These are phyloP conservation scores for Tylopilus sp. DNA, from an alignment of 768 basidiomycete species.

Conservation along the genomic window DNA sequence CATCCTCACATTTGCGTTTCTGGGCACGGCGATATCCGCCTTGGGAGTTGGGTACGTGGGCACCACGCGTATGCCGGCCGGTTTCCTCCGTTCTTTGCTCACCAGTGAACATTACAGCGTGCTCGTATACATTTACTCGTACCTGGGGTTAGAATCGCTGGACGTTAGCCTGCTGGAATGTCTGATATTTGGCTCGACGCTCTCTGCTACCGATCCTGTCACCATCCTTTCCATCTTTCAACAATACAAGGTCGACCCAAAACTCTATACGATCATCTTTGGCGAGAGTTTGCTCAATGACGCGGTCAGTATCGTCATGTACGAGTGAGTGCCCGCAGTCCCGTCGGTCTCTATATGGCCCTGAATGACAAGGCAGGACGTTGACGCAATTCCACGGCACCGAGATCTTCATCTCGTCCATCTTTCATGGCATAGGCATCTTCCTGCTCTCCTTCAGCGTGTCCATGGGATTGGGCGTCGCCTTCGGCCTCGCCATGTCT, in stretches of 20 bases:
- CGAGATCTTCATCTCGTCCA: constrained; percentile 79
- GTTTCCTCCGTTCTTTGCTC: constrained; percentile 28
- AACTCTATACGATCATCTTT: constrained; percentile 95
- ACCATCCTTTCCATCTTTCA: constrained; percentile 99
- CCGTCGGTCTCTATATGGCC: neutral
- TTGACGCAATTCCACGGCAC: constrained; percentile 87
- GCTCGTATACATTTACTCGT: constrained; percentile 91
- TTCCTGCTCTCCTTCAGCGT: constrained; percentile 94
- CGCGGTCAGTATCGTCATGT: constrained; percentile 99
- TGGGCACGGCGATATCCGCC: constrained; percentile 95
- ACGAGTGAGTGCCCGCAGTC: constrained; percentile 73
- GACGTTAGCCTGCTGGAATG: constrained; percentile 88
- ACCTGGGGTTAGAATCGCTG: constrained; percentile 87
- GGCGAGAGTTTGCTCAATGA: constrained; percentile 97
- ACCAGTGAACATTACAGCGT: constrained; percentile 65
- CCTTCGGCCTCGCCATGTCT: constrained; percentile 88
- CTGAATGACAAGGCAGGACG: constrained; percentile 53
- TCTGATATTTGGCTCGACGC: constrained; percentile 91
- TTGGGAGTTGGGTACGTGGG: constrained; percentile 86
- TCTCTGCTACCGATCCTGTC: constrained; percentile 97
- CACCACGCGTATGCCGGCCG: neutral
- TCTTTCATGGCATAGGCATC: constrained; percentile 96
- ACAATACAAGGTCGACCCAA: constrained; percentile 97
- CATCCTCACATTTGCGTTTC: constrained; percentile 89
- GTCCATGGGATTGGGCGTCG: constrained; percentile 91